Conservation (phyloP, 176 grass and related monocot genomes). For the Chloris gayana region DNA sequence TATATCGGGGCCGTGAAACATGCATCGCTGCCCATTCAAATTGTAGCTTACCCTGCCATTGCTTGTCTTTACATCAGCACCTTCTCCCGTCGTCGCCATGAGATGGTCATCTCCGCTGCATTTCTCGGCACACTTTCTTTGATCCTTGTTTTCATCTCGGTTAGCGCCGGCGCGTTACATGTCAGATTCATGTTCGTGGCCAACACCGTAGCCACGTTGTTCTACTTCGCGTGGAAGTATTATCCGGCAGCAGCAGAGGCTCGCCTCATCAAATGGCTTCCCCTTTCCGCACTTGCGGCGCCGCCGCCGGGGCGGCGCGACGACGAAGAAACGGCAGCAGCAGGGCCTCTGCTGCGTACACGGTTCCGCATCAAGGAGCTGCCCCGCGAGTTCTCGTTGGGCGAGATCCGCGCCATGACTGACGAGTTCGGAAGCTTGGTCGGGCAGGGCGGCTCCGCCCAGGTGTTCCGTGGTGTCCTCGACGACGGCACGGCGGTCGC, state of each 20-base stretch:
- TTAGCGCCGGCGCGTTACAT: neutral
- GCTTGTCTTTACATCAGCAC: neutral
- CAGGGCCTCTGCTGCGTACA: neutral
- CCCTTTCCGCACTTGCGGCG: neutral
- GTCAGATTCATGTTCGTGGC: neutral
- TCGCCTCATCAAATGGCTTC: neutral
- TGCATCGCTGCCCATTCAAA: neutral
- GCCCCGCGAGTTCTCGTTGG: neutral
- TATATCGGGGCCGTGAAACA: neutral
- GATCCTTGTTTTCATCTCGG: neutral
- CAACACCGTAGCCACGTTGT: neutral
- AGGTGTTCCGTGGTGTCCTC: constrained; percentile 48
- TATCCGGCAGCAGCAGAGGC: neutral
- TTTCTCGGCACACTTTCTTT: neutral
- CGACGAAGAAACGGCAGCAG: neutral
- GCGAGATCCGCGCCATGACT: constrained; percentile 5
- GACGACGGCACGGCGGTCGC: constrained; percentile 50
- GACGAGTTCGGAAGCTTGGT: constrained; percentile 35
- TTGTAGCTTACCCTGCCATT: neutral
- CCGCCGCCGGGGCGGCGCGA: neutral
- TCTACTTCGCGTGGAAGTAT: neutral
- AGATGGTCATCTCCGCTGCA: neutral
- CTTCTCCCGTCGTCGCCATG: neutral
- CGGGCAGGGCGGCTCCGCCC: constrained; percentile 48
- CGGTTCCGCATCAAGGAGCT: constrained; percentile 11